phyloP scores from a whole-genome alignment of 1,139 yeast genomes.

The Suhomyces coccinellae region DNA sequence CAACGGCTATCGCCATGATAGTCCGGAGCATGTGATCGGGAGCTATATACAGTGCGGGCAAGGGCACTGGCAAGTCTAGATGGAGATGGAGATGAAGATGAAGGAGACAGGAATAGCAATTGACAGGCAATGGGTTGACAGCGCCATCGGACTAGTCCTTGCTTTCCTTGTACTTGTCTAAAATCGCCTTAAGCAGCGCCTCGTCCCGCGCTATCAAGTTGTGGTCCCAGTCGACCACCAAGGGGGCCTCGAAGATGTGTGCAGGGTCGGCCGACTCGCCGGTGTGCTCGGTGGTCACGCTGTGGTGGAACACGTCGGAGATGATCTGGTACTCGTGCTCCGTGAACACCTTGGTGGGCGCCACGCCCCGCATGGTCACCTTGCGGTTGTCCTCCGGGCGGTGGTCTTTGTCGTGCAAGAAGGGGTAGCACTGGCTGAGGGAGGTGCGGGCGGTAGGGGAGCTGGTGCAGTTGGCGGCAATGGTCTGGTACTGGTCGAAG shows the following conservation, averaged over 20 bases:
- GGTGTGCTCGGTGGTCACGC: slow-evolving; percentile 25
- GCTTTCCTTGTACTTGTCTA: slow-evolving; percentile 28
- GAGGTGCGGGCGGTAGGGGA: slow-evolving; percentile 28
- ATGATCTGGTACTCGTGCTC: slow-evolving; percentile 43
- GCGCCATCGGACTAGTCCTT: too few species aligned
- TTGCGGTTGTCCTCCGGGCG: slow-evolving; percentile 18
- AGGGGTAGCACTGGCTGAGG: slow-evolving; percentile 40
- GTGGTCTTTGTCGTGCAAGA: slow-evolving; percentile 29
- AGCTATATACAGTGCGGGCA: too few species aligned
- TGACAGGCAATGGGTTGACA: too few species aligned
- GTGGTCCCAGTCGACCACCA: slow-evolving; percentile 52
- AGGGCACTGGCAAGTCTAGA: too few species aligned
- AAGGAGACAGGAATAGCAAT: too few species aligned
- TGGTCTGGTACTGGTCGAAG: slow-evolving; percentile 40
- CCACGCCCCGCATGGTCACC: slow-evolving; percentile 32
- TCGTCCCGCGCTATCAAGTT: slow-evolving; percentile 44
- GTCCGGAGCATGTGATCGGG: too few species aligned
- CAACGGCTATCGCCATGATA: too few species aligned
- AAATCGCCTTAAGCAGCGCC: slow-evolving; percentile 30
- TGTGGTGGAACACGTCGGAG: slow-evolving; percentile 39
- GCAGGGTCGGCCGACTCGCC: slow-evolving; percentile 31
- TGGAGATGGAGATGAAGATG: too few species aligned
- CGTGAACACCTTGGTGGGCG: slow-evolving; percentile 34
- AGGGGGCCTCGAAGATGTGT: slow-evolving; percentile 44
- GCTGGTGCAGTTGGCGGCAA: slow-evolving; percentile 31